Evolutionary conservation across 768 basidiomycete species (phyloP), one percentile per base, ranked within the genome.

Genomic region (Pholiota molesta): DNA sequence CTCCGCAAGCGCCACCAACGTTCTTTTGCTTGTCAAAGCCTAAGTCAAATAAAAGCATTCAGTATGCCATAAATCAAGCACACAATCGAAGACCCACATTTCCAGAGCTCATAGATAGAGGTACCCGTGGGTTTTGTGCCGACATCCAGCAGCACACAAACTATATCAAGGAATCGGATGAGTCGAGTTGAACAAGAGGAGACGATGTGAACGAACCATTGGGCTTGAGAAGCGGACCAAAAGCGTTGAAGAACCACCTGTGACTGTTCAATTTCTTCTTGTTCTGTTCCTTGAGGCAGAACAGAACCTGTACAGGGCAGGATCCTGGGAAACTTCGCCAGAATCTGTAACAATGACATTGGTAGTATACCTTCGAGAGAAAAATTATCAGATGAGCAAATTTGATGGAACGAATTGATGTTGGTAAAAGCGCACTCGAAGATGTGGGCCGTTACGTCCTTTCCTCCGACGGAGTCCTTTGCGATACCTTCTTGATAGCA

Each of bases 161-260:
- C 94, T 90, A 57, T 5, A 53, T 35, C 14, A 42, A 52, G 13
- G 44, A 33, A 14, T 53, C 5, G 54, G 42, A 51, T 2, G 42
- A 21, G 29, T 44, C 21, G 52, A 64, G 29, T 29, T 17, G 19
- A 57, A 61, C 66, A 23, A 52, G 29, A 53, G 9, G 29, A 23
- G 28, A 62, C 10, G 35, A 11, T 45, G 35, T 40, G 9, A 19
- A 60, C 77, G 35, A 55, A 89, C 91, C 90, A 68, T 95, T 94
- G 40, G 95, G 90, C 64, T 88, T 86, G 68, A 97, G 84, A 60
- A 96, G 79, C 26, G 95, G 93, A 21, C 92, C 92, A 65, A 97
- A 92, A 0, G 93, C 95, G 70, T 97, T 97, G 84, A 97, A 97
- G 82, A 97, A 97, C 95, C 95, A 97, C 19, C 95, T 85, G 70